Evolutionary conservation across 169 alveolate species (phyloP).

Genomic region (Plasmodium malariae): DNA sequence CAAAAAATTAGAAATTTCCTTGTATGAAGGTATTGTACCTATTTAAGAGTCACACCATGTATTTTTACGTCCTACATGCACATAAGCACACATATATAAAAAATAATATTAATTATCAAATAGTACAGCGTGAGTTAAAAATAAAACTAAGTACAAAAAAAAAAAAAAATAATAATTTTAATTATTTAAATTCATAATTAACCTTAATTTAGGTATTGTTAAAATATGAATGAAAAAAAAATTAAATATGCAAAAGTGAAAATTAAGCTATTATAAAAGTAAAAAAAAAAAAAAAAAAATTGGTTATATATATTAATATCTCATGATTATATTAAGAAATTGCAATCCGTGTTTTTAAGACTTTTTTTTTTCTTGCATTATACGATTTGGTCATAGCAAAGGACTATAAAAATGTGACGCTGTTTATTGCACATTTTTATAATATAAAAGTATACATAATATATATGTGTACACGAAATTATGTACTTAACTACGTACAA

Average conservation of each 20-base stretch:
- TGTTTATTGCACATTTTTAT: too few relatives aligned
- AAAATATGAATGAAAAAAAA: too few relatives aligned
- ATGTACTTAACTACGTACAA: too few relatives aligned
- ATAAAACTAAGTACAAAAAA: not conserved
- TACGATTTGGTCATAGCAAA: not conserved
- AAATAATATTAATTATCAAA: too few relatives aligned
- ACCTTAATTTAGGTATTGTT: not conserved
- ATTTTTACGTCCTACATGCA: slow-evolving; percentile 3
- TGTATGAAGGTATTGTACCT: not conserved
- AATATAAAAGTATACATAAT: too few relatives aligned
- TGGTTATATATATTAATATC: not conserved
- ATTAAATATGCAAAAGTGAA: too few relatives aligned
- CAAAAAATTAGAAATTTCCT: not conserved
- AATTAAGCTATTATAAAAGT: too few relatives aligned
- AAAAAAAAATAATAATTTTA: not conserved
- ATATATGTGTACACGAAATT: too few relatives aligned
- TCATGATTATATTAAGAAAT: not conserved
- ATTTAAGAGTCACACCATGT: not conserved
- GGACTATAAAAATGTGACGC: not conserved
- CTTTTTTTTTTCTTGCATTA: not conserved
- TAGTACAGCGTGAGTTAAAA: not conserved
- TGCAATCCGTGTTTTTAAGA: not conserved
- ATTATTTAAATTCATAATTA: not conserved
- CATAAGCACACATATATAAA: not conserved
- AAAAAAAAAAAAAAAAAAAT: too few relatives aligned